A percentile compares a stretch with the other conserved stretches of the same genome.
Conservation (phyloP, 768 basidiomycete genomes). For the Sarcodon aspratus region DNA sequence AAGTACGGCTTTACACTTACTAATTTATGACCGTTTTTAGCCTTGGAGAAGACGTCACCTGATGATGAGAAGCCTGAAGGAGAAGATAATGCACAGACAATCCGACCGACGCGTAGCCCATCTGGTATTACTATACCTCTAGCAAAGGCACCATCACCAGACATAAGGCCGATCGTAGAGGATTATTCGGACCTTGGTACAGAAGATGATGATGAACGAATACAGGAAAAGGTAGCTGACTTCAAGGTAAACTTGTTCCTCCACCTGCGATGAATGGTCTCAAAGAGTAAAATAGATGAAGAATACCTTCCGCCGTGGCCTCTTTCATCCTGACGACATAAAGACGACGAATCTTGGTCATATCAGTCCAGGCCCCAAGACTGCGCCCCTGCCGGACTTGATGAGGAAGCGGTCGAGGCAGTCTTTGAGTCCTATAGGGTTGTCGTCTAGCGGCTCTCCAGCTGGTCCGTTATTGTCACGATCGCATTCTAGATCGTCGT, state of each 20-base stretch:
- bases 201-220: slow-evolving; percentile 62
- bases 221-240: slow-evolving; percentile 73
- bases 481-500: slow-evolving; percentile 45
- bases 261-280: background rate
- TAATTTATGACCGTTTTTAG: slow-evolving; percentile 17
- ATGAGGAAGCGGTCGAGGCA: slow-evolving; percentile 42
- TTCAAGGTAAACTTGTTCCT: slow-evolving; percentile 49
- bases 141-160: slow-evolving; percentile 48
- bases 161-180: slow-evolving; percentile 64
- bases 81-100: slow-evolving; percentile 76
- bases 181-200: slow-evolving; percentile 84
- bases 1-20: background rate
- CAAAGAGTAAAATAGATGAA: slow-evolving; percentile 35
- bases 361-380: slow-evolving; percentile 44
- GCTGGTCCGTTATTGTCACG: slow-evolving; percentile 5
- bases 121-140: slow-evolving; percentile 32
- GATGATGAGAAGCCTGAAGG: slow-evolving; percentile 44
- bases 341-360: slow-evolving; percentile 54
- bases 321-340: slow-evolving; percentile 87
- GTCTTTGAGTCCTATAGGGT: slow-evolving; percentile 25
- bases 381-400: slow-evolving; percentile 55
- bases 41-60: slow-evolving; percentile 45
- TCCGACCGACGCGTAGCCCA: slow-evolving; percentile 67
- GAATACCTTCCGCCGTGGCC: slow-evolving; percentile 57
- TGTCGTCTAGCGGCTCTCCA: slow-evolving; percentile 13